Evolutionary conservation across 169 alveolate genomes (phyloP).

Genomic region (Amoebophrya sp.): DNA sequence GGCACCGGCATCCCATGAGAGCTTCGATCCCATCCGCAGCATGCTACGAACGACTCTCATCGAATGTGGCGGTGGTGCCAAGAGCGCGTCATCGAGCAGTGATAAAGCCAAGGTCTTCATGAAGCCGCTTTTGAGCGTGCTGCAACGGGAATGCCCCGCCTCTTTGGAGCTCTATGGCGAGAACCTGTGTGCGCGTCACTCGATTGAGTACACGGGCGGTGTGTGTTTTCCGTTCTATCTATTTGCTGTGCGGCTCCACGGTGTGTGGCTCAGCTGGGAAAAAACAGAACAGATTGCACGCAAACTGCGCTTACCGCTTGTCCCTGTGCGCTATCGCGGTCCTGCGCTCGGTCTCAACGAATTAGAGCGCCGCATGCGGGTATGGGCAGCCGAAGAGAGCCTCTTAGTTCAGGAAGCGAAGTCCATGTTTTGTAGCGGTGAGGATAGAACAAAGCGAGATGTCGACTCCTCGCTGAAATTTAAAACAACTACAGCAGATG

Average conservation of each 20-base stretch:
- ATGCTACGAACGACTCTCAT: background rate
- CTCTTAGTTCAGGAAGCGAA: background rate
- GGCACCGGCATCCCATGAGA: background rate
- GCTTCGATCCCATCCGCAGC: background rate
- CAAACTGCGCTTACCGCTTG: background rate
- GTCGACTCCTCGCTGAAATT: no score
- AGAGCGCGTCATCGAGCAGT: background rate
- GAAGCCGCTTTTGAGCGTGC: background rate
- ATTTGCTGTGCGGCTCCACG: background rate
- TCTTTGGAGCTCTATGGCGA: background rate
- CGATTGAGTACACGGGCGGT: background rate
- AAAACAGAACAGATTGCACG: background rate
- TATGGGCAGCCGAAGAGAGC: background rate
- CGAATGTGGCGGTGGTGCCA: background rate
- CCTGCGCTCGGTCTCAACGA: background rate
- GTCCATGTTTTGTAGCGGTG: background rate
- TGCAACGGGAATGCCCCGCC: background rate
- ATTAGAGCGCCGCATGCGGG: background rate
- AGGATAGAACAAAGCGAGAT: background rate
- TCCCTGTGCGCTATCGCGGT: background rate
- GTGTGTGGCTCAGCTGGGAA: background rate
- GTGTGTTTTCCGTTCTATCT: background rate
- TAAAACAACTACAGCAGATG: no score
- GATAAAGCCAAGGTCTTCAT: background rate
- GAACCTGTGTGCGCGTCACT: background rate